Base-by-base conservation (phyloP, 2,329 filamentous ascomycete genomes). In the Fusarium marasasianum region DNA sequence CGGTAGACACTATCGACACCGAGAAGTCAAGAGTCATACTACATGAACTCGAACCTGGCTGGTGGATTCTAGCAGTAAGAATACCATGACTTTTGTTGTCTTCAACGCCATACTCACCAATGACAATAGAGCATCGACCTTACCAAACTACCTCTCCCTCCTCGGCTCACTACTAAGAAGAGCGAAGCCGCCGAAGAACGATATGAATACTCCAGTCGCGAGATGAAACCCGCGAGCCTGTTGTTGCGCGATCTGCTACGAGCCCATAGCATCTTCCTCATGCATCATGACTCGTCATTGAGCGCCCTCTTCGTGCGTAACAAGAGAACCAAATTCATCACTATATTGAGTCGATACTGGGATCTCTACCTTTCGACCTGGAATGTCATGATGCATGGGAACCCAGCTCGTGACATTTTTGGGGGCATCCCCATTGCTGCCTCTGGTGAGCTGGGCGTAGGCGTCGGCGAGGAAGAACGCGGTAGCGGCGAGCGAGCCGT, bases 401-500 rank as follows among this genome's bases (percentile, higher is more conserved):
- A 97, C 77, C 96, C 96, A 1, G 91, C 92, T 5, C 90, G 92
- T 3, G 92, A 92, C 72, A 87, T 97, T 10, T 95, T 94, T 78
- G 91, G 92, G 17, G 95, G 94, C 11, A 91, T 98, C 79, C 98
- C 97, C 81, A 87, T 99, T 38, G 94, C 95, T 18, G 94, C 93
- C 12, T 95, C 94, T 40, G 96, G 96, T 24, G 96, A 98, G 83
- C 89, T 98, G 33, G 96, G 96, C 22, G 90, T 98, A 51, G 96
- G 96, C 1, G 96, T 98, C 3, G 96, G 96, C 24, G 96, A 98
- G 81, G 96, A 98, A 84, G 94, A 98, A 63, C 92, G 95, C 81
- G 96, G 96, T 9, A 98, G 96, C 80, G 95, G 95, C 38, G 96
- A 98, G 84, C 88, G 96, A 77, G 96, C 97, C 77, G 96, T 98